Conservation (phyloP, 345 rosid genomes). For the Citrus glauca region DNA sequence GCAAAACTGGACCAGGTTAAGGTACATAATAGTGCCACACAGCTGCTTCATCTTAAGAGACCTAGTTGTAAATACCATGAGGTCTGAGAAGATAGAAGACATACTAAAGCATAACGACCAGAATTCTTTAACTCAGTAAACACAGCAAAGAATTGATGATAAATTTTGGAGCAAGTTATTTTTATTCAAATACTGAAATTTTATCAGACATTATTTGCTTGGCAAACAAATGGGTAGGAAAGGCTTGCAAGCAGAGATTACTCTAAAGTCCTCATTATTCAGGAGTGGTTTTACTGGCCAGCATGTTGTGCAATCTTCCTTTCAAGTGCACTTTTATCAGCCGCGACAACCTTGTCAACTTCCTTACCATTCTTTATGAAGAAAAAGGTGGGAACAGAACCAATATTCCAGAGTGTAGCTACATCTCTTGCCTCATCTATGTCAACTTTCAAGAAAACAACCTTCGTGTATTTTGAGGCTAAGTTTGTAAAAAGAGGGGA, state of each 20-base stretch:
- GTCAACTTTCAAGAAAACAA: conserved; percentile 82
- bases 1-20: too few relatives aligned
- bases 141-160: not conserved
- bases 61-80: too few relatives aligned
- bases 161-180: not conserved
- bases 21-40: too few relatives aligned
- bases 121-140: not conserved
- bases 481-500: conserved; percentile 70
- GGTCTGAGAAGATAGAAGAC: not conserved
- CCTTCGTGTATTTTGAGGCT: conserved; percentile 64
- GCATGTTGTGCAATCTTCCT: conserved; percentile 61
- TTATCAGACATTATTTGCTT: not conserved
- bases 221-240: not conserved
- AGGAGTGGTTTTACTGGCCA: conserved; percentile 14
- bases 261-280: not conserved
- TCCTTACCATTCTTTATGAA: conserved; percentile 73
- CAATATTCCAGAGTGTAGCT: conserved; percentile 63
- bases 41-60: too few relatives aligned
- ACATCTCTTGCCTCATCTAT: conserved; percentile 58
- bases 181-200: not conserved
- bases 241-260: not conserved
- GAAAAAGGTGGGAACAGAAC: conserved; percentile 74
- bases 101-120: not conserved
- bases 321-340: conserved; percentile 74
- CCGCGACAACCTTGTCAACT: conserved; percentile 82